Conservation (phyloP, 495 filamentous ascomycete species). For the Cercophora samala region DNA sequence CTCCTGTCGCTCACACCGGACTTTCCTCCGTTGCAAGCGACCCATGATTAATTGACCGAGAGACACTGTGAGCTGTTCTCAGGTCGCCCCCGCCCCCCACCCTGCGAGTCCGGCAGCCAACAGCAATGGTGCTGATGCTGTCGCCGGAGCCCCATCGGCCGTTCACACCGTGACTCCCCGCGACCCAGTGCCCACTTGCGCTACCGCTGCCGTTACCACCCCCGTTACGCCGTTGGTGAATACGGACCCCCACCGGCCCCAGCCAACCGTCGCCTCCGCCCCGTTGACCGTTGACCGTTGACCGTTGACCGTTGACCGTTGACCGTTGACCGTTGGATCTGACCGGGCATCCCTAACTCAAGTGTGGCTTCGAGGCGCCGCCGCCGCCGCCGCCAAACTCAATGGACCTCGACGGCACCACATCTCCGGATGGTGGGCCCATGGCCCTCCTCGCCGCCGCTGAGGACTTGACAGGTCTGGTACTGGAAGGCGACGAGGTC, state of each 20-base stretch:
- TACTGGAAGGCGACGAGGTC: slow-evolving; percentile 17
- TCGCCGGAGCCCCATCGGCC: slow-evolving; percentile 19
- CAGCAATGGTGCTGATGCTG: slow-evolving; percentile 16
- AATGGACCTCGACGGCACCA: slow-evolving; percentile 8
- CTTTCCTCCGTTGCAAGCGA: not conserved
- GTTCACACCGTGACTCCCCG: not conserved
- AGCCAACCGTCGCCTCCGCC: slow-evolving; percentile 1
- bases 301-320: not conserved
- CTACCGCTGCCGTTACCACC: slow-evolving; percentile 8
- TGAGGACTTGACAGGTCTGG: slow-evolving; percentile 21
- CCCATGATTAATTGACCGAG: too few species aligned
- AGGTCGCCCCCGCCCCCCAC: not conserved
- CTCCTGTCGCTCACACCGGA: not conserved
- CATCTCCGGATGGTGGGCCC: slow-evolving; percentile 8
- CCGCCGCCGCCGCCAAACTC: not conserved
- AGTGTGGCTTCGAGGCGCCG: not conserved
- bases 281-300: not conserved
- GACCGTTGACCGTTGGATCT: not conserved
- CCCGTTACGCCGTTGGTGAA: not conserved
- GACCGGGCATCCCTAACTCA: not conserved
- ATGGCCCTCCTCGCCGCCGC: slow-evolving; percentile 17
- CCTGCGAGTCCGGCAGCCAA: not conserved
- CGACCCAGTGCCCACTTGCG: slow-evolving; percentile 12
- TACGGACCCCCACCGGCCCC: slow-evolving; percentile 12
- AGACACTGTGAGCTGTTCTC: not conserved